Evolutionary conservation across 2,329 filamentous ascomycete species (phyloP).

Genomic region (Zopfia rhizophila): DNA sequence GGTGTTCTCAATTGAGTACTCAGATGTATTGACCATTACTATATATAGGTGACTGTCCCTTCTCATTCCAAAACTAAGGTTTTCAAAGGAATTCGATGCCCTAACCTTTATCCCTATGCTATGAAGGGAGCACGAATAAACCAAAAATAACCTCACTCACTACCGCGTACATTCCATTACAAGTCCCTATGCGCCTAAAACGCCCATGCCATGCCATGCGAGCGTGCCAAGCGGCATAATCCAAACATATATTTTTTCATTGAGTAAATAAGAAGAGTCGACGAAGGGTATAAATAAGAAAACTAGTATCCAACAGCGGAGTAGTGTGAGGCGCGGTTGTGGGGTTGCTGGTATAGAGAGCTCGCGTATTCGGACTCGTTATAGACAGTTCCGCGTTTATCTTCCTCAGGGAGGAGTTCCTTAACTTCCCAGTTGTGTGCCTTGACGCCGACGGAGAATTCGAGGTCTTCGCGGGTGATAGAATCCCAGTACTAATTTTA

Average conservation of each 20-base stretch:
- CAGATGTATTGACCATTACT: background rate
- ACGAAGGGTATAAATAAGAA: slow-evolving; percentile 14
- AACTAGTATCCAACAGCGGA: slow-evolving; percentile 45
- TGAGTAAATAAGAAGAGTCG: slow-evolving; percentile 13
- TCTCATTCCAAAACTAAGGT: background rate
- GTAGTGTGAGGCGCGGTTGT: slow-evolving; percentile 47
- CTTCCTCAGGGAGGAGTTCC: slow-evolving; percentile 79
- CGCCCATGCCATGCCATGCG: slow-evolving; percentile 32
- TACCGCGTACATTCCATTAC: no score
- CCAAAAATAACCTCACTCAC: no score
- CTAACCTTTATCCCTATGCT: no score
- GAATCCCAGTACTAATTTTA: slow-evolving; percentile 91
- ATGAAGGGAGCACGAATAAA: no score
- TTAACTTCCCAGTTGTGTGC: slow-evolving; percentile 99
- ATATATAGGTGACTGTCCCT: background rate
- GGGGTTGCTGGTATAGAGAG: slow-evolving; percentile 52
- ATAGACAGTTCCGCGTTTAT: slow-evolving; percentile 82
- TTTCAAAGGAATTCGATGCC: background rate
- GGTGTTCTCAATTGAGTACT: background rate
- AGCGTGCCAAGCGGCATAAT: slow-evolving; percentile 15
- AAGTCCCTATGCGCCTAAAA: slow-evolving; percentile 15
- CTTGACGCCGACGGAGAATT: slow-evolving; percentile 95
- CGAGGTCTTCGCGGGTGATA: slow-evolving; percentile 96
- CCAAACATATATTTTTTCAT: slow-evolving; percentile 13
- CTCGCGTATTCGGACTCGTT: slow-evolving; percentile 70